Evolutionary conservation across 305 asterid genomes (phyloP).

Genomic region (Rubia tinctorum): DNA sequence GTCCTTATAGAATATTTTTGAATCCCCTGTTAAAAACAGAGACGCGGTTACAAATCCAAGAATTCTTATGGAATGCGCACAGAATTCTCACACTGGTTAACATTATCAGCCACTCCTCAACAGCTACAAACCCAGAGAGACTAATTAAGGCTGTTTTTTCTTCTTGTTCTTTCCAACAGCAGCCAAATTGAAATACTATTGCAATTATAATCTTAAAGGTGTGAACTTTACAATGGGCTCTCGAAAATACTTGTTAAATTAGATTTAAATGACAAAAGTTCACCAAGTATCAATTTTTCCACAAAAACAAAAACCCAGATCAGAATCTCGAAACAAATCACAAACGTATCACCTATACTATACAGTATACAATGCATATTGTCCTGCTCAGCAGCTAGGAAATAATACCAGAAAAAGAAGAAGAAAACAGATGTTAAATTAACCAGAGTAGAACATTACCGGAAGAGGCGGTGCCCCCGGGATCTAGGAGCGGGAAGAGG

Average conservation of each 20-base stretch:
- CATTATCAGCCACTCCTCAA: not conserved
- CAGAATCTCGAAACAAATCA: not conserved
- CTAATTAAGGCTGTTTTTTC: not conserved
- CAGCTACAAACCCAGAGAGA: not conserved
- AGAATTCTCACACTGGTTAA: not conserved
- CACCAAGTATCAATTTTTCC: not conserved
- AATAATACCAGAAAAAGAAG: not conserved
- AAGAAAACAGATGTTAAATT: not conserved
- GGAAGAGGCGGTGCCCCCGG: not conserved
- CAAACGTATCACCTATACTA: not conserved
- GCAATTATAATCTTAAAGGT: not conserved
- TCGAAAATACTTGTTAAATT: not conserved
- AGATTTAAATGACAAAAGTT: not conserved
- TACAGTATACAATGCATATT: not conserved
- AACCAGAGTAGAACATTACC: not conserved
- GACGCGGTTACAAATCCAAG: not conserved
- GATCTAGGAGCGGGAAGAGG: conserved; percentile 6
- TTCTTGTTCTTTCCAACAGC: not conserved
- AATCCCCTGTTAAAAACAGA: conserved; percentile 3
- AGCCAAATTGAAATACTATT: not conserved
- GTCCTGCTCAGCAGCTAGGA: not conserved
- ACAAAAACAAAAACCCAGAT: not conserved
- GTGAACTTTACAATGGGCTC: not conserved
- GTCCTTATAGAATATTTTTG: not conserved
- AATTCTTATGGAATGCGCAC: not conserved